phyloP scores from a whole-genome alignment of 208 protist genomes.

The Trypanosoma vivax region DNA sequence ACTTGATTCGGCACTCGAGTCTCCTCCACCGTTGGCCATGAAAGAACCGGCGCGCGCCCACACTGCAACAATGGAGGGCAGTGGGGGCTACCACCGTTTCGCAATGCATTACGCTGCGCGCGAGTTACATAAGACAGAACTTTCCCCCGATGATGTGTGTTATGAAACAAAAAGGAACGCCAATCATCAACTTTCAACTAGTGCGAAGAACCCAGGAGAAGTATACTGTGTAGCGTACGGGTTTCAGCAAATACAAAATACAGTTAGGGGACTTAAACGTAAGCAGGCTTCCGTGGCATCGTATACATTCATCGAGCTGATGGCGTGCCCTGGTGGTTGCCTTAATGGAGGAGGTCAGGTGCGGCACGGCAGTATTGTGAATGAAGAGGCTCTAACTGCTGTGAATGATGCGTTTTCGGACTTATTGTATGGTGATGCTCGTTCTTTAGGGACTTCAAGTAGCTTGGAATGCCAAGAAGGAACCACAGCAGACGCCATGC shows the following conservation, averaged over 20 bases:
- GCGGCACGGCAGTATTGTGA: constrained; percentile 9
- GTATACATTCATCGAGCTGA: constrained; percentile 95
- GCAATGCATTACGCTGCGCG: constrained; percentile 24
- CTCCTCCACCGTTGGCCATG: neutral
- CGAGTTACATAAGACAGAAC: constrained; percentile 2
- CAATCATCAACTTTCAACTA: constrained; percentile 60
- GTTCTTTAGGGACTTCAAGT: too few relatives aligned
- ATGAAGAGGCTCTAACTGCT: constrained; percentile 4
- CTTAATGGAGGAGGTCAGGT: constrained; percentile 97
- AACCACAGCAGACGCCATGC: neutral
- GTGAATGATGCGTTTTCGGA: constrained; percentile 13
- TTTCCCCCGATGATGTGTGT: constrained; percentile 13
- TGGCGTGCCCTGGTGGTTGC: constrained; percentile 97
- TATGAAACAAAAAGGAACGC: constrained; percentile 62
- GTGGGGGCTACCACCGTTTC: constrained; percentile 55
- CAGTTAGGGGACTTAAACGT: constrained; percentile 91
- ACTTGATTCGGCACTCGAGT: constrained; percentile 24
- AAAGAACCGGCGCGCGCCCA: constrained; percentile 1
- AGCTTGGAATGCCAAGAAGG: neutral
- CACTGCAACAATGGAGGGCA: constrained; percentile 43
- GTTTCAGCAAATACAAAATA: constrained; percentile 98
- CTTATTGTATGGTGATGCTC: constrained; percentile 3
- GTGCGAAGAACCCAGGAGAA: constrained; percentile 24
- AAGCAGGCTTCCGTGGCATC: constrained; percentile 28
- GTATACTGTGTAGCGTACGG: constrained; percentile 92